Base-by-base conservation (phyloP, 192 early-diverging fungal species). In the Linnemannia schmuckeri region DNA sequence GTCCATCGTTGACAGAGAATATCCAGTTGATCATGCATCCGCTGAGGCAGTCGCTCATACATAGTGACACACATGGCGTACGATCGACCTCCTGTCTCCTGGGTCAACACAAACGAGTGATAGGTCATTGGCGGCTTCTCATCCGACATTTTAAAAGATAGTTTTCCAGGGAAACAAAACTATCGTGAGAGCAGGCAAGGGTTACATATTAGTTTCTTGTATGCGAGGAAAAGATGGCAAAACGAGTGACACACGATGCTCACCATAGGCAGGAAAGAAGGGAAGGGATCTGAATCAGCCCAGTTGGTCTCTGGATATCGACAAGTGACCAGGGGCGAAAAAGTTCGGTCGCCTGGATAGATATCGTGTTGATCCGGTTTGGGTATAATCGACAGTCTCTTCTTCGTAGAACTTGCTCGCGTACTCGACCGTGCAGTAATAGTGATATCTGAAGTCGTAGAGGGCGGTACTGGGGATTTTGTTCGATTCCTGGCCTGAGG, bases 81-180 rank as follows among this genome's bases (percentile, higher is more conserved):
- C 18, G 84, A 83, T 68, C 82, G 54, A 22, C 75, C 77, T 22
- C 88, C 88, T 42, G 82, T 75, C 71, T 89, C 88, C 40, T 89
- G 88, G 1, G 88, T 89, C 79, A 89, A 70, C 30, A 89, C 88
- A 79, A 89, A 89, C 6, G 84, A 86, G 35, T 89, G 88, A 49
- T 77, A 89, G 3, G 85, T 87, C 30, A 85, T 84, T 27, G 77
- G 46, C 17, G 88, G 88, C 17, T 46, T 66, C 63, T 81, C 78
- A 22, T 84, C 81, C 20, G 77, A 77, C 6, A 84, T 35, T 37
- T 74, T 76, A 69, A 89, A 83, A 13, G 76, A 81, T 7, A 89
- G 75, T 4, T 84, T 85, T 69, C 78, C 79, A 37, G 88, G 88
- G 54, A 89, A 89, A 66, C 88, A 89, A 79, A 89, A 89, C 88